These are phyloP conservation scores for Ophiocordyceps camponoti-rufipedis DNA, from an alignment of 2,329 filamentous ascomycete genomes.

Conservation along the genomic window DNA sequence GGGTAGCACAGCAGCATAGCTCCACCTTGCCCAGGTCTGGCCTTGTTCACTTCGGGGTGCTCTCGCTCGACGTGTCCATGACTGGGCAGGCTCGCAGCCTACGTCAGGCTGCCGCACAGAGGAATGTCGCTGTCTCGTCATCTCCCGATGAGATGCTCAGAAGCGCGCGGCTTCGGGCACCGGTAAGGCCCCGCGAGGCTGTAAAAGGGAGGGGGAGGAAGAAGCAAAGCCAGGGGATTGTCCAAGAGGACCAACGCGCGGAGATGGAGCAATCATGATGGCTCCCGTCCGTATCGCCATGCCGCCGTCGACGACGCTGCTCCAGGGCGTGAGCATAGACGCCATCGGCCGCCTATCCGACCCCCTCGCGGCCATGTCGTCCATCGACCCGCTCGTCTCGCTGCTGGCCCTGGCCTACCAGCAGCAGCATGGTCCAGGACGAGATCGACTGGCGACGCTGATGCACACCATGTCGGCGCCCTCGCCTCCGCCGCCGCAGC, in stretches of 20 bases:
- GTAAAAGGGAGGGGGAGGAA: neutral
- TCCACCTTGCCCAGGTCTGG: neutral
- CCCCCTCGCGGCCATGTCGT: slow-evolving; percentile 12
- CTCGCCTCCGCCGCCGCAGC: slow-evolving; percentile 8
- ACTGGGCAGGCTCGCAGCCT: neutral
- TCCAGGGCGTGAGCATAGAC: slow-evolving; percentile 9
- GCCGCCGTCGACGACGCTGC: slow-evolving; percentile 6
- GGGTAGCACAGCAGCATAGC: neutral
- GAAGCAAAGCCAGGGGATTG: neutral
- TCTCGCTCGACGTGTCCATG: no score
- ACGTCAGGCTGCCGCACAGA: neutral
- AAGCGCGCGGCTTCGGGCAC: neutral
- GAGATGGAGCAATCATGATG: neutral
- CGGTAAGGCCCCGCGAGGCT: neutral
- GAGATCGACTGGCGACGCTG: slow-evolving; percentile 15
- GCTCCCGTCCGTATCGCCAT: slow-evolving; percentile 12
- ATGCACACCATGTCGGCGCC: slow-evolving; percentile 12
- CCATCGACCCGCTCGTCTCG: slow-evolving; percentile 14
- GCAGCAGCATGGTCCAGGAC: slow-evolving; percentile 8
- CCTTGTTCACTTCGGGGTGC: neutral
- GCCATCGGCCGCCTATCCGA: slow-evolving; percentile 13
- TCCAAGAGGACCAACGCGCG: no score
- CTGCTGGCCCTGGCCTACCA: slow-evolving; percentile 16
- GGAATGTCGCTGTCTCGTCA: neutral
- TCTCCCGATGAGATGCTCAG: neutral